Evolutionary conservation across 768 basidiomycete species (phyloP).

Genomic region (Russula ochroleuca): DNA sequence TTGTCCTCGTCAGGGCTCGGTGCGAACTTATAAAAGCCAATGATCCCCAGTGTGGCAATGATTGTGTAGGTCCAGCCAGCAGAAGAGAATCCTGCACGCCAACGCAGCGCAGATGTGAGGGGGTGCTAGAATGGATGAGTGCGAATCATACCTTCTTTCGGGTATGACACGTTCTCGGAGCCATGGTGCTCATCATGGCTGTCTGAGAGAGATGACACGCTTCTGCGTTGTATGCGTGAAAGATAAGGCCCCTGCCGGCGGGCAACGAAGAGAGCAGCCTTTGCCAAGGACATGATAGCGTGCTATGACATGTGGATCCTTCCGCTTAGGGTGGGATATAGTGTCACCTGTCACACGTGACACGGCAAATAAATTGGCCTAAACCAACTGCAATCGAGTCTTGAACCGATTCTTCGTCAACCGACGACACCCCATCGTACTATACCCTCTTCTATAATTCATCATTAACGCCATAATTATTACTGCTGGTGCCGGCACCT

Average conservation of each 20-base stretch:
- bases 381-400: background rate
- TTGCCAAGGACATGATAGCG: constrained; percentile 24
- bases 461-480: constrained; percentile 15
- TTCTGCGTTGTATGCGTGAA: constrained; percentile 31
- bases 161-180: constrained; percentile 44
- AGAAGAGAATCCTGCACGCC: constrained; percentile 51
- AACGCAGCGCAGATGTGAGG: background rate
- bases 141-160: constrained; percentile 53
- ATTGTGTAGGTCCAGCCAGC: constrained; percentile 66
- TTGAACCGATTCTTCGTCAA: background rate
- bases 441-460: constrained; percentile 8
- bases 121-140: background rate
- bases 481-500: constrained; percentile 21
- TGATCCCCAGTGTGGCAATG: constrained; percentile 46
- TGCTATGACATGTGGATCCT: background rate
- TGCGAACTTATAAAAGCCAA: constrained; percentile 63
- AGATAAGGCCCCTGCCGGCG: constrained; percentile 13
- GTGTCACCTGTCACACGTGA: background rate
- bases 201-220: constrained; percentile 26
- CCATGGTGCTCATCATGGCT: constrained; percentile 41
- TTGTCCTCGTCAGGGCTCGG: constrained; percentile 57
- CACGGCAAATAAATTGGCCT: background rate
- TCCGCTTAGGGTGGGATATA: background rate
- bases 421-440: background rate
- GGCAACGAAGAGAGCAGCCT: constrained; percentile 11